A percentile compares a stretch with the other conserved stretches of the same genome.
Conservation (phyloP, 225 moss, liverwort and hornwort species). For the Pseudoscleropodium purum region DNA sequence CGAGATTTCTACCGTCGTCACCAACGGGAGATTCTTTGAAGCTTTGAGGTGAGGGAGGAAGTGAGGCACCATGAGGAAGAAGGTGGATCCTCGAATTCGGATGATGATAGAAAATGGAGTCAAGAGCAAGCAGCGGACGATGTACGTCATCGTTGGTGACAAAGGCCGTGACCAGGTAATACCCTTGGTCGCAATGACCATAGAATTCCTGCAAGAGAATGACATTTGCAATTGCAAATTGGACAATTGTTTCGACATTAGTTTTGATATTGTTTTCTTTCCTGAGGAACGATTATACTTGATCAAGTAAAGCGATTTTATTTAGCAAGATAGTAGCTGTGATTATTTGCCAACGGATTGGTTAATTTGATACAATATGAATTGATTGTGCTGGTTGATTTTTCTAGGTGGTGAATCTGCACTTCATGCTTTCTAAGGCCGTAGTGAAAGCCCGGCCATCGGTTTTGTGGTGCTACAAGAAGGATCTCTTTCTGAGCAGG, state of each 20-base stretch:
- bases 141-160: conserved; percentile 88
- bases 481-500: conserved; percentile 92
- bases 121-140: conserved; percentile 65
- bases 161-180: conserved; percentile 86
- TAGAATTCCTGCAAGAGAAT: neutral
- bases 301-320: neutral
- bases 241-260: neutral
- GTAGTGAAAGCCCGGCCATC: conserved; percentile 93
- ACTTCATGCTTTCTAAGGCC: conserved; percentile 94
- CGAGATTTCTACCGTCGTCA: too few species aligned
- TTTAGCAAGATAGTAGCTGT: neutral
- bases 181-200: neutral
- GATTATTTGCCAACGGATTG: neutral
- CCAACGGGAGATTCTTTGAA: neutral
- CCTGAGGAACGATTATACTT: neutral
- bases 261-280: neutral
- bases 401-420: conserved; percentile 77
- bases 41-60: neutral
- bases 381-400: neutral
- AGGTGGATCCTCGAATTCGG: conserved; percentile 88
- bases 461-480: conserved; percentile 98
- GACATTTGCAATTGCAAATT: neutral
- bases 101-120: conserved; percentile 97
- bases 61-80: conserved; percentile 73
- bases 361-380: neutral